Evolutionary conservation across 2,329 filamentous ascomycete genomes (phyloP), one percentile per base, ranked within the genome.

Genomic region (Lecanosticta acicola): DNA sequence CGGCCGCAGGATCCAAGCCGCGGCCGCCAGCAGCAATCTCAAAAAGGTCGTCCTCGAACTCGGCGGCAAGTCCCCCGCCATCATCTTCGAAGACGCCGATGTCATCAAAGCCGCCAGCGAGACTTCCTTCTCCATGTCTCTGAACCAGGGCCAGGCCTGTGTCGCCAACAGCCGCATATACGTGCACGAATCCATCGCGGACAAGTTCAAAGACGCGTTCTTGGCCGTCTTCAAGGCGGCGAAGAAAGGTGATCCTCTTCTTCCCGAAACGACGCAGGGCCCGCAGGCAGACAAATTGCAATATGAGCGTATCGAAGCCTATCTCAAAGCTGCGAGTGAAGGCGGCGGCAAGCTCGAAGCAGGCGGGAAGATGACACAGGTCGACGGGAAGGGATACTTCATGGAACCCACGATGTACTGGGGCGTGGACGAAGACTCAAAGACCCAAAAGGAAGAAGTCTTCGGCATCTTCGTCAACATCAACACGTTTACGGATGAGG

Each of bases 211-310:
- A 32, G 65, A 71, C 10, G 66, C 67, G 5, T 85, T 86, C 69
- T 76, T 76, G 46, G 69, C 76, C 24, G 68, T 75, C 48, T 70
- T 84, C 46, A 72, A 75, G 51, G 69, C 71, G 14, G 75, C 77
- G 16, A 81, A 76, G 56, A 77, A 80, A 39, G 85, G 84, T 38
- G 78, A 87, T 58, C 84, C 82, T 0, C 86, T 85, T 59, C 71
- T 76, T 3, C 76, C 81, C 51, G 72, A 71, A 32, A 86, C 83
- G 0, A 83, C 81, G 67, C 83, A 87, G 59, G 85, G 84, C 0
- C 85, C 85, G 0, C 83, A 86, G 58, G 77, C 71, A 3, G 75
- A 77, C 53, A 66, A 70, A 51, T 59, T 67, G 4, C 75, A 78
- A 59, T 71, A 73, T 56, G 69, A 72, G 45, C 67, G 68, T 8